Evolutionary conservation across 2,329 filamentous ascomycete genomes (phyloP), one percentile per base, ranked within the genome.

Genomic region (Lasiodiplodia hormozganensis): DNA sequence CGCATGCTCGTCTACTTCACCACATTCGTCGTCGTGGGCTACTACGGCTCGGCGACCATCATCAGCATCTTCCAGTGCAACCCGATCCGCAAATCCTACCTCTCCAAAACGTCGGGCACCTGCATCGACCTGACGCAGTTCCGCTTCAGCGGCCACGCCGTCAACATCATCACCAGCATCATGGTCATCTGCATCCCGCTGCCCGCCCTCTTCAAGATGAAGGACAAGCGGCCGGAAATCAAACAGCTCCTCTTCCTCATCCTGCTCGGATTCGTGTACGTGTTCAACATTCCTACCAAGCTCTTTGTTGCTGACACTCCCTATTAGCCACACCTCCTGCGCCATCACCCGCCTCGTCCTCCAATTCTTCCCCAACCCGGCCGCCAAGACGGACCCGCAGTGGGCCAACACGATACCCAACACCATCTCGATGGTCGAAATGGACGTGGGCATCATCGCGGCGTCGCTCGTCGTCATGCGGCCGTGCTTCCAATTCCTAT

Each of bases 171-270:
- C 25, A 62, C 58, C 16, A 62, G 58, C 58, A 23, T 62, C 28
- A 62, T 62, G 58, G 58, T 62, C 25, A 62, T 62, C 25, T 49
- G 40, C 25, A 62, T 62, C 40, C 58, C 58, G 38, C 58, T 62
- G 25, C 58, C 58, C 10, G 58, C 58, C 11, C 58, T 62, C 1
- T 34, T 62, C 43, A 49, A 62, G 40, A 62, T 62, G 58, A 62
- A 62, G 14, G 58, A 62, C 40, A 49, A 62, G 18, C 58, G 58
- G 10, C 58, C 58, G 10, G 58, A 62, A n/a, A 62, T 62, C 43
- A 62, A 62, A 28, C 58, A 62, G 43, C 58, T 62, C 2, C 58
- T 62, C 40, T 49, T 62, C 18, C 58, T 62, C 58, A 62, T 62
- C 43, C 43, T 62, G n/a, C 58, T 62, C 18, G 58, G 58, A 2